Evolutionary conservation across 1,284 basidiomycete genomes (phyloP), one percentile per base, ranked within the genome.

Genomic region (Cryptococcus sp.): DNA sequence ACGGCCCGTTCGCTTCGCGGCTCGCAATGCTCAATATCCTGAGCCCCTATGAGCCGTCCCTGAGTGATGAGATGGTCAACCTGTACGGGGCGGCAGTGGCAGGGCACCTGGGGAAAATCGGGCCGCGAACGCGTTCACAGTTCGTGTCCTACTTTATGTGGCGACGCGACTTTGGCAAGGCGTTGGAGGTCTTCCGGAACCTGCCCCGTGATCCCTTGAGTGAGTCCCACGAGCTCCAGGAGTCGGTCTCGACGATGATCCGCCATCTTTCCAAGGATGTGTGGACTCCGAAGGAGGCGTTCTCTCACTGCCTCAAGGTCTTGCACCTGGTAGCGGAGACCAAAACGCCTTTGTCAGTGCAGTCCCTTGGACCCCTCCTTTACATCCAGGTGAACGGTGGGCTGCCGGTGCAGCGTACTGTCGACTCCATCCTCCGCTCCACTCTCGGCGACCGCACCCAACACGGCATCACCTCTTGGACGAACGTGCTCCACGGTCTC

Each of bases 101-200:
- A 2, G 59, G 59, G 15, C 59, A 63, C 50, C 42, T 58, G 23
- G 58, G 56, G 3, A 38, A 33, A 12, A 55, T 60, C 8, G 56
- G 53, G n/a, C 21, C 44, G 13, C 36, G 46, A 39, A 60, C 59
- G 9, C 28, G 56, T 9, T 53, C 56, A 12, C 46, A 56, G 12
- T 63, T 63, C 42, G 48, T 63, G 7, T 51, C 54, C 15, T 57
- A 44, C 38, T 63, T 60, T 44, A 55, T 63, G 47, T 45, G 36
- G 12, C 16, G 36, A 2, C 39, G 48, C 6, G 12, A 50, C 8
- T 23, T 63, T 11, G 21, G 50, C 4, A n/a, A 48, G 16, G 55
- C 61, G 12, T 40, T 56, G 18, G 15, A 49, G 13, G 55, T 57
- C 7, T 52, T 60, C 16, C 15, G 21, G 15, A 28, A 15, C 7